Base-by-base conservation (phyloP, 23 red algal species). In the Gracilaria vermiculophylla region DNA sequence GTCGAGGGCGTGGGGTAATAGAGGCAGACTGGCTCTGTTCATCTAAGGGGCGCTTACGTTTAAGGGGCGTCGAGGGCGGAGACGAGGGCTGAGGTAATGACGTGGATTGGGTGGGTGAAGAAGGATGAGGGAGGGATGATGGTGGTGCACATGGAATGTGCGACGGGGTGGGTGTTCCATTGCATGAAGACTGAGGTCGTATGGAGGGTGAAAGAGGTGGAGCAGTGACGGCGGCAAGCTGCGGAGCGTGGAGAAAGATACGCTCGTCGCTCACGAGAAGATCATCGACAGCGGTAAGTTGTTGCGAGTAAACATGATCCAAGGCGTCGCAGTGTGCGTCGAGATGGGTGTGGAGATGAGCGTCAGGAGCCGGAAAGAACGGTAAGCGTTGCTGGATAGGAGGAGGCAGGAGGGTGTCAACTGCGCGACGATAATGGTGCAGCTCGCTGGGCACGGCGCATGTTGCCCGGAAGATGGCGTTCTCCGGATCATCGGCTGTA, bases 361-460 rank as follows among this genome's bases (percentile, higher is more conserved):
- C 1, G 17, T 73, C 39, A 5, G 64, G 1, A 27, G 12, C 4
- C 2, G 67, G 67, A 20, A 73, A 73, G 24, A 73, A 73, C 6
- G 67, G 67, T 27, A 73, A 24, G 13, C 32, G 32, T 2, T 36
- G 14, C 1, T 4, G 67, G 9, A 73, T 47, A 36, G 7, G 21
- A 1, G 6, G 9, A 32, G 32, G 67, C 37, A 73, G 20, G 5
- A 48, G 42, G 1, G 3, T 5, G 17, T 73, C 16, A 2, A 73
- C 7, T 15, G 67, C 67, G 20, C 67, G 67, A 45, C 24, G 36
- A 14, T 73, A 73, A 28, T 73, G 67, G 1, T 47, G 67, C 42
- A 73, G 28, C 42, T 73, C 67, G 67, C n/a, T 45, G 0, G 67
- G 67, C 20, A 73, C 67, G 36, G 42, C 67, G 67, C 67, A 24